A percentile compares a stretch with the other conserved stretches of the same genome.
phyloP scores from a whole-genome alignment of 176 grass and related monocot species.

The Coix lacrymajobi region DNA sequence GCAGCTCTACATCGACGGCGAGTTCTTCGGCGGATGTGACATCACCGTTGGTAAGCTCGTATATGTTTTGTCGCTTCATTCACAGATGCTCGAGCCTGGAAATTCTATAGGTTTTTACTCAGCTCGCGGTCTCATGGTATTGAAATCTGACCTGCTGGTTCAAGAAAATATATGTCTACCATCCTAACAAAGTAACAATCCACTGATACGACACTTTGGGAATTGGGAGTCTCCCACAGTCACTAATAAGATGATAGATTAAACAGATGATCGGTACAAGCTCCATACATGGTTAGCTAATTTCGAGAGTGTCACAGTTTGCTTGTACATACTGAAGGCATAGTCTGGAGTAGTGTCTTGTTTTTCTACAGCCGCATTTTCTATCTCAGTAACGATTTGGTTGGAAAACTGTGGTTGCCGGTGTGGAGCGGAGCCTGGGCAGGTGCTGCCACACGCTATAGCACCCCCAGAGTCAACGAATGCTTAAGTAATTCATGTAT shows the following conservation, averaged over 20 bases:
- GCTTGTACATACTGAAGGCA: background rate
- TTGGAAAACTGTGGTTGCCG: background rate
- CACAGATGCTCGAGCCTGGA: background rate
- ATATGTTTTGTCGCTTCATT: background rate
- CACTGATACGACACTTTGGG: background rate
- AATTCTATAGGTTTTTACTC: background rate
- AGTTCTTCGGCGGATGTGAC: conserved; percentile 94
- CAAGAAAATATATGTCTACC: background rate
- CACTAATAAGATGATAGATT: background rate
- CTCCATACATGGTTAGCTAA: background rate
- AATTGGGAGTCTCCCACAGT: background rate
- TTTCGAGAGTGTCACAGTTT: background rate
- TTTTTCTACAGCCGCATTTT: background rate
- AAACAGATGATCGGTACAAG: background rate
- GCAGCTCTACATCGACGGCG: conserved; percentile 92
- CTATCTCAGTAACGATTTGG: background rate
- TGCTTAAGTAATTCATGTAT: too few species aligned
- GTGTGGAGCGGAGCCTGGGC: background rate
- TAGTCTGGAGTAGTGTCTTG: background rate
- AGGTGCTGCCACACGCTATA: too few species aligned
- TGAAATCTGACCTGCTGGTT: background rate
- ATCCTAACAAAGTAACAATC: background rate
- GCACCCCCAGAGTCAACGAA: too few species aligned
- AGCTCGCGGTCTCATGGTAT: background rate
- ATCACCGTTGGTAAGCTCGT: conserved; percentile 58